Base-by-base conservation (phyloP, 768 basidiomycete genomes). In the Amanita muscaria region DNA sequence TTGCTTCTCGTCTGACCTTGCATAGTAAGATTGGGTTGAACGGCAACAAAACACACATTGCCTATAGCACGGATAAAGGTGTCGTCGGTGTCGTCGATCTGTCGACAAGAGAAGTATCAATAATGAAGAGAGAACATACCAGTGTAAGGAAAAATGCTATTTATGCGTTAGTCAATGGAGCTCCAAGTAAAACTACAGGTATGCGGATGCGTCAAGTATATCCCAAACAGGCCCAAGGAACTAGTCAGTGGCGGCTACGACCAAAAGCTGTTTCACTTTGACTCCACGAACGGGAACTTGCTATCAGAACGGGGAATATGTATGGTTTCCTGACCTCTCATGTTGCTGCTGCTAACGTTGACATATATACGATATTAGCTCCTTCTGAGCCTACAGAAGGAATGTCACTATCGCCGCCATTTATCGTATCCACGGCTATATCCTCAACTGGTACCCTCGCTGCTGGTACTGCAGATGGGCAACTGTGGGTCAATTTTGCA, bases 161-260 rank as follows among this genome's bases (percentile, higher is more conserved):
- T n/a, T 29, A 18, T 21, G 16, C 3, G 46, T 6, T 5, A 32
- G n/a, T 35, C 15, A 31, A 7, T 29, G 40, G 6, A 19, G 15
- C 42, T 38, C 46, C 41, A 41, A 44, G 12, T 40, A 32, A 37
- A 31, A 22, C 16, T 16, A 40, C 53, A 89, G 87, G 75, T 90
- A 10, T 86, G 83, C 37, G 79, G 76, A 9, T 71, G 73, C 14
- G 77, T 83, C 30, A 74, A 67, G 48, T 89, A 87, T 57, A 76
- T 90, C 47, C 80, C 84, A 5, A 73, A 73, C 55, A 69, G 85
- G 18, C 77, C 83, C 3, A 70, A 67, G 33, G 88, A 90, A 58
- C 55, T 88, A 10, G 69, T 91, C 18, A 87, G 82, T 48, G 86
- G 78, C 4, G 88, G 88, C 2, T 89, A 83, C 53, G 88, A 91